phyloP scores from a whole-genome alignment of 768 basidiomycete genomes.

The Leccinum aurantiacum region DNA sequence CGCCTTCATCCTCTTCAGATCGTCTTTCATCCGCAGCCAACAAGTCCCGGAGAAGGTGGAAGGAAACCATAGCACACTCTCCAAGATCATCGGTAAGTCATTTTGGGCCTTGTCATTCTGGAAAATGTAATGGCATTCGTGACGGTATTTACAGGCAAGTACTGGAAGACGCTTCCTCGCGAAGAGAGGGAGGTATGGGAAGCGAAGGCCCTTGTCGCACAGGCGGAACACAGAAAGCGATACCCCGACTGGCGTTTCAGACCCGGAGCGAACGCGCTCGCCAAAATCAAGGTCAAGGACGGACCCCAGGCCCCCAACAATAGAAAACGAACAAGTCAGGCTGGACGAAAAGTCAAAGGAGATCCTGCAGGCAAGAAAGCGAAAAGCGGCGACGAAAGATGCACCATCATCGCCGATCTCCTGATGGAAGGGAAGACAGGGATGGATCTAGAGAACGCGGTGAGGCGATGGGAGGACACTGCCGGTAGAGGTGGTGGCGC shows the following conservation, averaged over 20 bases:
- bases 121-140: neutral
- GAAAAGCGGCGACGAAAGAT: constrained; percentile 50
- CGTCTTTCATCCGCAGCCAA: constrained; percentile 72
- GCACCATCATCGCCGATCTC: constrained; percentile 64
- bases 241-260: constrained; percentile 86
- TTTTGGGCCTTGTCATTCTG: neutral
- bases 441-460: constrained; percentile 56
- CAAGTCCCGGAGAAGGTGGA: constrained; percentile 76
- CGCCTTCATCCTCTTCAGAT: constrained; percentile 84
- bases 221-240: constrained; percentile 67
- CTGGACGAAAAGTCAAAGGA: constrained; percentile 30
- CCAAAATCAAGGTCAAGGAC: constrained; percentile 40
- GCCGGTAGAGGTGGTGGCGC: constrained; percentile 4
- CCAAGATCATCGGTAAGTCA: constrained; percentile 71
- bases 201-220: constrained; percentile 66
- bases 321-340: constrained; percentile 31
- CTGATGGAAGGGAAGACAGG: constrained; percentile 69
- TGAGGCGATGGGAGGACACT: constrained; percentile 47
- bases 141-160: constrained; percentile 48
- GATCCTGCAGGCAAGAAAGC: constrained; percentile 30
- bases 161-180: constrained; percentile 69
- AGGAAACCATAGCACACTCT: constrained; percentile 75
- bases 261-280: constrained; percentile 53
- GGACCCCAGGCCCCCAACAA: constrained; percentile 34
- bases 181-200: constrained; percentile 77